These are phyloP conservation scores for Herpetospermum pedunculosum DNA, from an alignment of 306 rosid species.

Conservation along the genomic window DNA sequence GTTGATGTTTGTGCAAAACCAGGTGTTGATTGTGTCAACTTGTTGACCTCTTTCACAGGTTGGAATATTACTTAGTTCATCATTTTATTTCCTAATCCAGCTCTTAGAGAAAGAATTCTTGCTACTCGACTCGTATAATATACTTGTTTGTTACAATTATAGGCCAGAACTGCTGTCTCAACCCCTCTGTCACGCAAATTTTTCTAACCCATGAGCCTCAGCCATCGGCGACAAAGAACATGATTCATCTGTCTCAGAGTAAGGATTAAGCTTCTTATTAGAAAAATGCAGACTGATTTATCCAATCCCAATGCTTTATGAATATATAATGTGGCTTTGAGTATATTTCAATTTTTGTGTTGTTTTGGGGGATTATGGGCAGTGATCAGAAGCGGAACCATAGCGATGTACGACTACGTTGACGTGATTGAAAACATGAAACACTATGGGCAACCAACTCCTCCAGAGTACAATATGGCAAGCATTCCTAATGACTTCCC, in stretches of 20 bases:
- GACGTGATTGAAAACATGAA: constrained; percentile 23
- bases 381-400: constrained; percentile 64
- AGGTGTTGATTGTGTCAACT: constrained; percentile 61
- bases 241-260: constrained; percentile 88
- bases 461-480: constrained; percentile 56
- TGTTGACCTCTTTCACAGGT: constrained; percentile 81
- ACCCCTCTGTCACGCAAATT: constrained; percentile 41
- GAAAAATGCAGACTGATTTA: background rate
- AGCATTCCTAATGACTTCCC: constrained; percentile 59
- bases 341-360: background rate
- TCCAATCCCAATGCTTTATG: background rate
- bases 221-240: constrained; percentile 74
- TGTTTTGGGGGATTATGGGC: constrained; percentile 9
- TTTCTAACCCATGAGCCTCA: constrained; percentile 84
- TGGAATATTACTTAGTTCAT: background rate
- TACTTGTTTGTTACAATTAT: background rate
- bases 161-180: constrained; percentile 63
- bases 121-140: background rate
- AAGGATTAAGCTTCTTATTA: background rate
- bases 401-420: constrained; percentile 56
- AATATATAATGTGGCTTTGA: background rate
- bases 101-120: background rate
- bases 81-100: background rate
- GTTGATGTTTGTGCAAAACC: constrained; percentile 49
- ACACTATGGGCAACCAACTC: constrained; percentile 59